phyloP scores from a whole-genome alignment of 2,329 filamentous ascomycete species.

The Amauroascus verrucosus region DNA sequence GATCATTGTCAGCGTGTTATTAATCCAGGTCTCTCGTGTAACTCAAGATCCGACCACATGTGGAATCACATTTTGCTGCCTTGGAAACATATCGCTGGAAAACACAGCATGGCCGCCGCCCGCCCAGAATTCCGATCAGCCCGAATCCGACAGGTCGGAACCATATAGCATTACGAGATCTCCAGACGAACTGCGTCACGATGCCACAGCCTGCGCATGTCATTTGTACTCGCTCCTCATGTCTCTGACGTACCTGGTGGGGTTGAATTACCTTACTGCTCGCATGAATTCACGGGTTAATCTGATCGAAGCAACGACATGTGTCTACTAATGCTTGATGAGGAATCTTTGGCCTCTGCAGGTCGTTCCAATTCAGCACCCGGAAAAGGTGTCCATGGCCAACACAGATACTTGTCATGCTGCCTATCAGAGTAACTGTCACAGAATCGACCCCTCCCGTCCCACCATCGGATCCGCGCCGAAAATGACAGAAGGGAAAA shows the following conservation, averaged over 20 bases:
- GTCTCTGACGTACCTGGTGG: neutral
- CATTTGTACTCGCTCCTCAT: neutral
- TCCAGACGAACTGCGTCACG: neutral
- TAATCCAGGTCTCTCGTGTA: neutral
- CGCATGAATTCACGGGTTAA: neutral
- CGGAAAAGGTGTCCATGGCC: neutral
- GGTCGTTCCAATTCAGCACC: neutral
- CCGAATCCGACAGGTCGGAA: neutral
- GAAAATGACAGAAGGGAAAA: neutral
- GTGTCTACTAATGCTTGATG: neutral
- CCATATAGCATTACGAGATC: neutral
- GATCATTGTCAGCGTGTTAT: neutral
- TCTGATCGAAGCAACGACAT: neutral
- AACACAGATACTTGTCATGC: neutral
- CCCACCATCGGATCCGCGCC: neutral
- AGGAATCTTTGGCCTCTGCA: neutral
- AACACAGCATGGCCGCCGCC: neutral
- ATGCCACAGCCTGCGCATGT: neutral
- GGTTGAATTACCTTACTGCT: neutral
- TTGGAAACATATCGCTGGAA: neutral
- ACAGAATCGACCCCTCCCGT: neutral
- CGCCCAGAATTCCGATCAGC: neutral
- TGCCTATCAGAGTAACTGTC: neutral
- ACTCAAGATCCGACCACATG: neutral
- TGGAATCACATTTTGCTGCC: neutral